Evolutionary conservation across 169 alveolate species (phyloP), one percentile per base, ranked within the genome.

Genomic region (Babesia ovis): DNA sequence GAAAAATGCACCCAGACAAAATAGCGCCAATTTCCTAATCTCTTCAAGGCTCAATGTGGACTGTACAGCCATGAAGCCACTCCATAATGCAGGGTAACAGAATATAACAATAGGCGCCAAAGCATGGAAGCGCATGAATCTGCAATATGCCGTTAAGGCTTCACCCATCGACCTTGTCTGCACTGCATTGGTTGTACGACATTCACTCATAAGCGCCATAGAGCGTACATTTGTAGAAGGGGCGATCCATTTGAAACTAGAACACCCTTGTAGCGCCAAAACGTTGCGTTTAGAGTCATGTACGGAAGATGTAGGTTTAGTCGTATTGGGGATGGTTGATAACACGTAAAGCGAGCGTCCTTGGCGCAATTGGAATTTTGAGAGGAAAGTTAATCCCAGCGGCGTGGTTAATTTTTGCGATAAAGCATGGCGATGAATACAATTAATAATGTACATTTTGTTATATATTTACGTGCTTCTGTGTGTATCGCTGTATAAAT

Each of bases 1-100:
- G 53, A 75, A 81, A 23, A 84, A 59, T 58, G 85, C 70, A 3
- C 93, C 93, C 48, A 88, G 60, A 37, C 68, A 48, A 23, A 84
- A 66, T 2, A 88, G 37, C 22, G 43, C 64, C 45, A 88, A 43
- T 39, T 88, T 85, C 62, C 62, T 70, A 25, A 71, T 43, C n/a
- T 80, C 84, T 4, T 51, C 68, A 8, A 53, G 18, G 25, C 77
- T 60, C 4, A 69, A 66, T 14, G 56, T 83, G 0, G 83, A 46
- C 6, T 85, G 84, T 0, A 68, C 22, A 6, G 88, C 88, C 70
- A 71, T 29, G 51, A 57, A 37, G 11, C 84, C 77, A 48, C 88
- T 80, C 84, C 84, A 70, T 62, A 80, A 9, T n/a, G 73, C 84
- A 16, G 88, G 88, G 51, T 39, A 57, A 14, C 56, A 57, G n/a